Conservation (phyloP, 2,329 filamentous ascomycete genomes). For the Aspergillus sp. region DNA sequence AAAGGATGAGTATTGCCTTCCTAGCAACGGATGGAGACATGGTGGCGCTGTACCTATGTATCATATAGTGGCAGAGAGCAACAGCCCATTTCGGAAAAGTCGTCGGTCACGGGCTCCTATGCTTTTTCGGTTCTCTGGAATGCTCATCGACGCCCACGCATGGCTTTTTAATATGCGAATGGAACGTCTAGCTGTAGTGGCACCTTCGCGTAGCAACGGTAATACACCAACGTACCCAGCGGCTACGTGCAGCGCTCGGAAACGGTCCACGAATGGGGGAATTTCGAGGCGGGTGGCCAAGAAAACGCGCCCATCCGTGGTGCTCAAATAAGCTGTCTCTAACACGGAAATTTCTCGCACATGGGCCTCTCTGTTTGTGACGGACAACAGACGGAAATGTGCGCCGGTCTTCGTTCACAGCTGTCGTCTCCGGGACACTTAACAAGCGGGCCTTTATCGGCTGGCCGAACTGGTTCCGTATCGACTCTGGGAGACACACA, state of each 20-base stretch:
- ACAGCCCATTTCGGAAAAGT: background rate
- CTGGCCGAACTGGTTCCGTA: background rate
- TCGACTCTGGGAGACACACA: background rate
- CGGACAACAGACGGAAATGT: background rate
- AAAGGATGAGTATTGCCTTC: background rate
- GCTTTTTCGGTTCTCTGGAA: background rate
- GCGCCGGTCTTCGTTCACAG: background rate
- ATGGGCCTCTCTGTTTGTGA: constrained; percentile 3
- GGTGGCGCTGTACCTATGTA: background rate
- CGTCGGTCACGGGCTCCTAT: background rate
- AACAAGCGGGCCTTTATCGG: background rate
- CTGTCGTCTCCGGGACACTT: background rate
- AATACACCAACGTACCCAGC: constrained; percentile 25
- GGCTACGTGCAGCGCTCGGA: constrained; percentile 24
- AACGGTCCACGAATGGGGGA: constrained; percentile 19
- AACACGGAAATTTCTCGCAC: background rate
- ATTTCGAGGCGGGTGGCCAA: constrained; percentile 13
- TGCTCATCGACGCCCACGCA: background rate
- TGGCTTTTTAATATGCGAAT: background rate
- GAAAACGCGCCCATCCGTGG: constrained; percentile 3
- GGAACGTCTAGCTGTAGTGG: background rate
- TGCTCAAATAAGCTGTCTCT: background rate
- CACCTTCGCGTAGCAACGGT: constrained; percentile 12
- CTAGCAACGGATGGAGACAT: background rate
- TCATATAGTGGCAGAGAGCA: background rate